phyloP scores from a whole-genome alignment of 495 filamentous ascomycete species.

The Penicillium steckii region DNA sequence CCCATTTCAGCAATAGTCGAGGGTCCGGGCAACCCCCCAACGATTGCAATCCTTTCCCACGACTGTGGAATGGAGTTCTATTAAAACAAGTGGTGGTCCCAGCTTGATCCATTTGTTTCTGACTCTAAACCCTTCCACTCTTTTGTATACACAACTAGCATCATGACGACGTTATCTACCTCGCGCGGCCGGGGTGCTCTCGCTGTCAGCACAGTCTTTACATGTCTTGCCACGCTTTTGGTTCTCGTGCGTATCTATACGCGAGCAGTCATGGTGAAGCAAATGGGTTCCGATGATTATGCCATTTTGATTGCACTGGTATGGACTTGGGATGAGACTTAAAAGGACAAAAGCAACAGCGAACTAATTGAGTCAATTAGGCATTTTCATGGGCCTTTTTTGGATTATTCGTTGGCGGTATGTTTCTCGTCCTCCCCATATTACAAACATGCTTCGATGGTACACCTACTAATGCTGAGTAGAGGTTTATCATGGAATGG shows the following conservation, averaged over 20 bases:
- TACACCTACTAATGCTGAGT: conserved; percentile 4
- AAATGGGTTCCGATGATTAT: conserved; percentile 56
- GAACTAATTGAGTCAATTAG: conserved; percentile 6
- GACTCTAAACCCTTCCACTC: neutral
- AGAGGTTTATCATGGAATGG: conserved; percentile 38
- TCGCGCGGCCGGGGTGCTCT: conserved; percentile 32
- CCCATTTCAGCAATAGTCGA: neutral
- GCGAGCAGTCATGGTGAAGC: conserved; percentile 55
- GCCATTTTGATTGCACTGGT: conserved; percentile 30
- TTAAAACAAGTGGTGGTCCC: conserved; percentile 10
- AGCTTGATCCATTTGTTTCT: conserved; percentile 5
- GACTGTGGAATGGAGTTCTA: conserved; percentile 7
- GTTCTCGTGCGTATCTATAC: conserved; percentile 42
- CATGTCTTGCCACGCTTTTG: conserved; percentile 29
- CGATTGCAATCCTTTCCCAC: neutral
- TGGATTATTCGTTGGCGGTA: conserved; percentile 34
- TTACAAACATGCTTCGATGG: neutral
- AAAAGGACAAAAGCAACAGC: neutral
- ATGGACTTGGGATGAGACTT: neutral
- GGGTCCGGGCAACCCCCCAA: neutral
- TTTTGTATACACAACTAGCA: conserved; percentile 1
- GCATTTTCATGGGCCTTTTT: conserved; percentile 39
- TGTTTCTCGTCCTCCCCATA: neutral
- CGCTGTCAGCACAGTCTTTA: conserved; percentile 31
- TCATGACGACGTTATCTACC: conserved; percentile 31